Conservation (phyloP, 2,329 filamentous ascomycete species). For the Cladosporium velox region DNA sequence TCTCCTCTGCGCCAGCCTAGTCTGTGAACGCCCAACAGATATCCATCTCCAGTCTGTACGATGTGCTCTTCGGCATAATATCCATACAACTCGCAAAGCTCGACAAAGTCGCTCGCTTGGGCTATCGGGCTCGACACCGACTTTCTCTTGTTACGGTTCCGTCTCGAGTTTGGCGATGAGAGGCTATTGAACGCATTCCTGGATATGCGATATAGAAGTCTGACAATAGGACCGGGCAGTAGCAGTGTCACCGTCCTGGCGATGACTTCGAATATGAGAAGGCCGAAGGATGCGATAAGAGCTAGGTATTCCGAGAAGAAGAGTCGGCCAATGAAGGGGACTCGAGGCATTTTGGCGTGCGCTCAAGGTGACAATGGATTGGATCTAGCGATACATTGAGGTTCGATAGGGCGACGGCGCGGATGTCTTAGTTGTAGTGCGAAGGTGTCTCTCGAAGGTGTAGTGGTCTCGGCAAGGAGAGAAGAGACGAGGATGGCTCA, state of each 20-base stretch:
- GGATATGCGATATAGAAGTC: slow-evolving; percentile 79
- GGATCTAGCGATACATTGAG: slow-evolving; percentile 9
- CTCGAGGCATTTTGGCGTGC: slow-evolving; percentile 51
- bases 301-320: slow-evolving; percentile 77
- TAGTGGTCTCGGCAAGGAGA: slow-evolving; percentile 2
- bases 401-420: background rate
- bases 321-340: slow-evolving; percentile 65
- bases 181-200: slow-evolving; percentile 79
- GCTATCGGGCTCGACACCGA: slow-evolving; percentile 61
- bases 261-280: slow-evolving; percentile 79
- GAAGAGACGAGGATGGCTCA: background rate
- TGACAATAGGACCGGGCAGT: slow-evolving; percentile 78
- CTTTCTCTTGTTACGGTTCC: slow-evolving; percentile 68
- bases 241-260: slow-evolving; percentile 85
- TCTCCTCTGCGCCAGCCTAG: slow-evolving; percentile 81
- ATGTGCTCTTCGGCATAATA: slow-evolving; percentile 97
- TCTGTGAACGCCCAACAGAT: slow-evolving; percentile 85
- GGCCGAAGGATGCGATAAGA: slow-evolving; percentile 76
- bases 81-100: slow-evolving; percentile 87
- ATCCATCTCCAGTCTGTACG: slow-evolving; percentile 91
- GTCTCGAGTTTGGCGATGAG: slow-evolving; percentile 68
- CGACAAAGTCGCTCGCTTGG: slow-evolving; percentile 86
- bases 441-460: background rate
- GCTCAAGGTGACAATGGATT: background rate
- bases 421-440: background rate